These are phyloP conservation scores for Paramecium octaurelia DNA, from an alignment of 73 alveolate species.

Conservation along the genomic window DNA sequence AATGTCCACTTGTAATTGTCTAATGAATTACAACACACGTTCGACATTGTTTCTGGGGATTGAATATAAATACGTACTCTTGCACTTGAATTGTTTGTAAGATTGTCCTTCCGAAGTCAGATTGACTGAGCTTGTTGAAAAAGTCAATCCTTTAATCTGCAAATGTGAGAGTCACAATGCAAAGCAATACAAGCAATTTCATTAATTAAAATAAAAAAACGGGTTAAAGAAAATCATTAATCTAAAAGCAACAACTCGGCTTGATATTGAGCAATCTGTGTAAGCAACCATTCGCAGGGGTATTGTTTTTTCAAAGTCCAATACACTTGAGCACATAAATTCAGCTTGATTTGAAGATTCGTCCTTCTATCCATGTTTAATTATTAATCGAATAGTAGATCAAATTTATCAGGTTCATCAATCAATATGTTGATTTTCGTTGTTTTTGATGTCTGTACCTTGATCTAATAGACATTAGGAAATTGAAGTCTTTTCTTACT, in stretches of 20 bases:
- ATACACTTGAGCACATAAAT: neutral
- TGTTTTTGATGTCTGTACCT: neutral
- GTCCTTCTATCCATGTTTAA: neutral
- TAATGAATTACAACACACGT: neutral
- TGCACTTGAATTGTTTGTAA: neutral
- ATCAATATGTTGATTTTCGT: neutral
- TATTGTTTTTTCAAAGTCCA: neutral
- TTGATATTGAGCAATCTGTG: constrained; percentile 10
- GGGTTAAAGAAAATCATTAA: constrained; percentile 24
- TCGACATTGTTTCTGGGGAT: neutral
- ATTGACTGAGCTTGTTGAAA: neutral
- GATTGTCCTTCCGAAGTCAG: constrained; percentile 26
- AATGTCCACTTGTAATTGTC: neutral
- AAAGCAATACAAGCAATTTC: neutral
- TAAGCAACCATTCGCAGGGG: neutral
- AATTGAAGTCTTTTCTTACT: neutral
- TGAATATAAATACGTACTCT: neutral
- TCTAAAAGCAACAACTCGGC: neutral
- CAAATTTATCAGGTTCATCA: constrained; percentile 27
- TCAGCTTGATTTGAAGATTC: neutral
- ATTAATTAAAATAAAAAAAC: constrained; percentile 22
- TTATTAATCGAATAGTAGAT: neutral
- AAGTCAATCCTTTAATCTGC: constrained; percentile 9
- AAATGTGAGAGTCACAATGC: neutral
- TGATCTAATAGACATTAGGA: neutral